A percentile compares a stretch with the other conserved stretches of the same genome.
These are phyloP conservation scores for Triangularia verruculosa DNA, from an alignment of 2,329 filamentous ascomycete genomes.

Conservation along the genomic window DNA sequence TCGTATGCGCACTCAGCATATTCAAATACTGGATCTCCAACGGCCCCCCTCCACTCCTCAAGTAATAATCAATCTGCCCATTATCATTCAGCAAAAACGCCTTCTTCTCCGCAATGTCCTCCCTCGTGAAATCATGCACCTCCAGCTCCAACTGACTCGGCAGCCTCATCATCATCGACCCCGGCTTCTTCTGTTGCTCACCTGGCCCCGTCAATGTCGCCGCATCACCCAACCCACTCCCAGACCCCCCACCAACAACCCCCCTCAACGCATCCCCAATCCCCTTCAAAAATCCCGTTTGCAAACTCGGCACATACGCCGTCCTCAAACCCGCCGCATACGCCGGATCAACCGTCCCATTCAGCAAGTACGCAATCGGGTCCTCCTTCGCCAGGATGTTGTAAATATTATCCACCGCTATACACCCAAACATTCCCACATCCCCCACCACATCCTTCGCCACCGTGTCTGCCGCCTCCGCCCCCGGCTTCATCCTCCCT, in stretches of 20 bases:
- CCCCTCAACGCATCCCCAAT: conserved; percentile 61
- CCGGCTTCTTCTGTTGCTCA: conserved; percentile 30
- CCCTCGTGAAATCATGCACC: conserved; percentile 88
- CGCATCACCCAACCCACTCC: conserved; percentile 6
- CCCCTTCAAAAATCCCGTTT: conserved; percentile 62
- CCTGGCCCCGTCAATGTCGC: background rate
- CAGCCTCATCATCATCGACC: conserved; percentile 47
- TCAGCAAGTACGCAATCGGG: conserved; percentile 87
- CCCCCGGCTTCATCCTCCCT: conserved; percentile 72
- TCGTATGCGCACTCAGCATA: conserved; percentile 93
- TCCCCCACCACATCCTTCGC: conserved; percentile 68
- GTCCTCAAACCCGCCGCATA: conserved; percentile 75
- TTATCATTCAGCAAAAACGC: conserved; percentile 91
- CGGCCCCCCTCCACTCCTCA: conserved; percentile 79
- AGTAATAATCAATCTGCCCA: conserved; percentile 87
- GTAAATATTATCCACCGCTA: conserved; percentile 94
- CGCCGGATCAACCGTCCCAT: conserved; percentile 78
- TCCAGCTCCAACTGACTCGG: conserved; percentile 81
- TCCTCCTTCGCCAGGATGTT: conserved; percentile 74
- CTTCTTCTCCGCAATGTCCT: conserved; percentile 88
- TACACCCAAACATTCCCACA: conserved; percentile 77
- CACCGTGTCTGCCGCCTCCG: conserved; percentile 59
- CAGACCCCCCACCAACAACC: conserved; percentile 45
- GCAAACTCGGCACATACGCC: conserved; percentile 74
- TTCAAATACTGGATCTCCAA: conserved; percentile 95